Conservation (phyloP, 164 flowering plant genomes). For the Piper longum region DNA sequence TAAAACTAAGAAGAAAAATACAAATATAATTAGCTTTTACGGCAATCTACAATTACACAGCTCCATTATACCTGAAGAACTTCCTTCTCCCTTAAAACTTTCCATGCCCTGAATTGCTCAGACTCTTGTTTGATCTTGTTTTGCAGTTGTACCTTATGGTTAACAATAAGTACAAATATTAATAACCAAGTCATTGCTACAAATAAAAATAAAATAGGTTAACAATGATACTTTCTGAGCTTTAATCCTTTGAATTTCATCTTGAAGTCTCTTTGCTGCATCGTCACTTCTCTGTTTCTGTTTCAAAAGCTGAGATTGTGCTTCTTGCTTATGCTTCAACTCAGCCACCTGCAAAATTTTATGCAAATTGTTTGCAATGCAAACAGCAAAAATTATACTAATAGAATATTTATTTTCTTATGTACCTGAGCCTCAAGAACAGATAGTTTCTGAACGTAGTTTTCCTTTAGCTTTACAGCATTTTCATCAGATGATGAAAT, state of each 20-base stretch:
- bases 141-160: slow-evolving; percentile 77
- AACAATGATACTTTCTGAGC: slow-evolving; percentile 55
- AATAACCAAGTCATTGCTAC: background rate
- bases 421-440: slow-evolving; percentile 76
- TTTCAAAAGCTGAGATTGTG: slow-evolving; percentile 82
- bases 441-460: slow-evolving; percentile 83
- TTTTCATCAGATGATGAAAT: slow-evolving; percentile 82
- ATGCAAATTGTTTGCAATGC: slow-evolving; percentile 1
- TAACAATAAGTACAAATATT: background rate
- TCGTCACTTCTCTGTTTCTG: slow-evolving; percentile 98
- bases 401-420: background rate
- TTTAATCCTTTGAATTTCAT: slow-evolving; percentile 91
- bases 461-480: slow-evolving; percentile 77
- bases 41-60: too few species aligned
- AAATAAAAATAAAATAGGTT: background rate
- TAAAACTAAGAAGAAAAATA: too few species aligned
- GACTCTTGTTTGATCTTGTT: slow-evolving; percentile 97
- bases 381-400: background rate
- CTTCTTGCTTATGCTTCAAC: slow-evolving; percentile 94
- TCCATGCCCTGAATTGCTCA: slow-evolving; percentile 91
- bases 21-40: too few species aligned
- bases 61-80: slow-evolving; percentile 68
- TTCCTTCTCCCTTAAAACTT: slow-evolving; percentile 89
- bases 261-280: slow-evolving; percentile 85
- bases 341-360: slow-evolving; percentile 53